Base-by-base conservation (phyloP, 106 monocot species). In the Apostasia shenzhenica region DNA sequence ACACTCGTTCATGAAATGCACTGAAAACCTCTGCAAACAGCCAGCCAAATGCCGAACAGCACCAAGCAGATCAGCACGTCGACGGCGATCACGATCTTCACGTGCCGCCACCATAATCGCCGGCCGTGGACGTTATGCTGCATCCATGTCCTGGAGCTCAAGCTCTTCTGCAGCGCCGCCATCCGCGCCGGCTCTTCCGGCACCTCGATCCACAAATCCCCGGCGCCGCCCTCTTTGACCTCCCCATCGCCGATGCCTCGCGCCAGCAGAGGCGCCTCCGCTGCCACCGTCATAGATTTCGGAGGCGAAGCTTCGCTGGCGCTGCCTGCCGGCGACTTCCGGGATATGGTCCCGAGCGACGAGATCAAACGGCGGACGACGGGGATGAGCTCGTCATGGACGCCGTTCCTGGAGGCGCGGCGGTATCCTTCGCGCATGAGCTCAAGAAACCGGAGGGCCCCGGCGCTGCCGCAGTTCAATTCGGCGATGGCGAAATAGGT, bases 11-110 rank as follows among this genome's bases (percentile, higher is more conserved):
- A 26, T 26, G 52, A 52, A 52, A 78, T 58, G 52, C 80, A 80
- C 38, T 59, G 54, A 58, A 79, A 76, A 38, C 79, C 83, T 5
- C 72, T 46, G 55, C 83, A 83, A 12, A 83, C 71, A 0, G 13
- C 72, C 57, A 83, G 11, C 83, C 83, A 83, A n/a, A 79, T 53
- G 26, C 56, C 75, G 37, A 79, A 72, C 61, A 83, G 52, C 2
- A 83, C 68, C 55, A 83, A 49, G 72, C 79, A 83, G 7, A 83
- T 50, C 12, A 83, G 10, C 5, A 62, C 14, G 57, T 83, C 76
- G 26, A 76, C 67, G 9, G 43, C 67, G 14, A 72, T 12, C 41
- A 84, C 83, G 6, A 80, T 66, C 68, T 83, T 83, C 10, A 71
- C 75, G 63, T 72, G 66, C 5, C 55, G 60, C 63, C 79, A 75